phyloP scores from a whole-genome alignment of 805 yeast species.

The Ogataea sp. region DNA sequence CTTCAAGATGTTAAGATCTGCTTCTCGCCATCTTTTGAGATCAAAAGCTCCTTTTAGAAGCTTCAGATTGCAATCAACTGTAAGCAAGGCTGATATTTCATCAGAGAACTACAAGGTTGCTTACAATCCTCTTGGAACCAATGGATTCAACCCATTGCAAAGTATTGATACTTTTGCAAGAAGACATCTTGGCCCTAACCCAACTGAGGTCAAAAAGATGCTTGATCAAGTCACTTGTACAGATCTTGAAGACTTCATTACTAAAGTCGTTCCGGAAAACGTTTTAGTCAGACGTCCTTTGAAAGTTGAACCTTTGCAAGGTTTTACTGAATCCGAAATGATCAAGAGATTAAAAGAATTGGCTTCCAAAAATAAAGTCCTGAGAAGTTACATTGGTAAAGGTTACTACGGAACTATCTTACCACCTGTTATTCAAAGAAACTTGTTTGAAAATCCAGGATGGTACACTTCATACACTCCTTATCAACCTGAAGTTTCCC shows the following conservation, averaged over 20 bases:
- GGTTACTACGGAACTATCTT: constrained; percentile 88
- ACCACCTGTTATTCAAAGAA: constrained; percentile 92
- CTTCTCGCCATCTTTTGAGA: neutral
- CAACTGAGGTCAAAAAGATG: constrained; percentile 58
- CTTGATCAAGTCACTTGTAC: constrained; percentile 52
- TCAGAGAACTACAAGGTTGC: constrained; percentile 41
- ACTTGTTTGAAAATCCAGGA: constrained; percentile 86
- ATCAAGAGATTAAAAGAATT: constrained; percentile 55
- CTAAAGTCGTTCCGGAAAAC: constrained; percentile 67
- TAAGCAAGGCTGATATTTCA: constrained; percentile 50
- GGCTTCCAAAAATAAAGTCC: constrained; percentile 68
- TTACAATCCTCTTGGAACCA: constrained; percentile 31
- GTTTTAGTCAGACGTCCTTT: constrained; percentile 65
- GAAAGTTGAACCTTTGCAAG: constrained; percentile 57
- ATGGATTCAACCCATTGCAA: constrained; percentile 3
- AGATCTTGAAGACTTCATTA: constrained; percentile 64
- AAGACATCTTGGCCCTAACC: constrained; percentile 84
- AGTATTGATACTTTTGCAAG: constrained; percentile 75
- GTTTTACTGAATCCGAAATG: constrained; percentile 79
- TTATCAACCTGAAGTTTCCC: constrained; percentile 96
- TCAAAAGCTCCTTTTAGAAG: neutral
- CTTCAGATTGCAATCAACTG: no score
- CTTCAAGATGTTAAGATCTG: constrained; percentile 3
- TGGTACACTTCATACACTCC: constrained; percentile 99
- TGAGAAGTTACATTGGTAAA: constrained; percentile 78